Conservation (phyloP, 768 basidiomycete genomes). For the Lactarius psammicola region DNA sequence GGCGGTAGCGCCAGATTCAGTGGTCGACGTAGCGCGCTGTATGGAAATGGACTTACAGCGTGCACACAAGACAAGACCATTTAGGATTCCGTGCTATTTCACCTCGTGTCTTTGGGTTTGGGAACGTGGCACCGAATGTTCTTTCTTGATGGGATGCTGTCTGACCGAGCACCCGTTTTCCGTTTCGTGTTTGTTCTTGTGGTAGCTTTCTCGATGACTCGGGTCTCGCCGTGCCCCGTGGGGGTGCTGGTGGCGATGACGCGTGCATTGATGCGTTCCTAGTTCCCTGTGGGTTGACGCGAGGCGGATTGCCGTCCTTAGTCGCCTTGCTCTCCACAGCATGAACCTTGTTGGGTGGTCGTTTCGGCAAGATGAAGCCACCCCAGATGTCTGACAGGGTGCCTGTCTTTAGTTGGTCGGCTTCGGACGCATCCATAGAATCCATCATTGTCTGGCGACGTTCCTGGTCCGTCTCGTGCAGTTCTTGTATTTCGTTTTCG, state of each 20-base stretch:
- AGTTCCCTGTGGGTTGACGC: neutral
- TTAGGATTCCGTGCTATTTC: neutral
- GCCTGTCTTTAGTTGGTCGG: conserved; percentile 42
- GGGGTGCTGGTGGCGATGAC: conserved; percentile 10
- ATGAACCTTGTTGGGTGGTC: conserved; percentile 4
- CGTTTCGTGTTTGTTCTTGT: conserved; percentile 28
- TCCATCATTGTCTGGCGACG: conserved; percentile 53
- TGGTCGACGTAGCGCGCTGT: neutral
- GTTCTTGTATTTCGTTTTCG: conserved; percentile 23
- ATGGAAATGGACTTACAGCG: conserved; percentile 3
- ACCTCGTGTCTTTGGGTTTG: conserved; percentile 1
- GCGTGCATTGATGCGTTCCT: neutral
- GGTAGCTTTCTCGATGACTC: conserved; percentile 35
- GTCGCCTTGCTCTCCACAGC: neutral
- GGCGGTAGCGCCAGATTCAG: conserved; percentile 11
- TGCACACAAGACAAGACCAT: conserved; percentile 25
- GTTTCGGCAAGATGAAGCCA: conserved; percentile 48
- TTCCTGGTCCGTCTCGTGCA: conserved; percentile 43
- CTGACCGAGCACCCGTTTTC: neutral
- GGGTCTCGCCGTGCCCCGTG: neutral
- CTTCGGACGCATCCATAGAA: conserved; percentile 44
- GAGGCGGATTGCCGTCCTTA: neutral
- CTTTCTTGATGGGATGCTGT: neutral
- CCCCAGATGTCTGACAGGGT: conserved; percentile 47
- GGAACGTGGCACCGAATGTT: conserved; percentile 4